Percentiles rank a stretch among this genome's conserved stretches.
Evolutionary conservation across 495 filamentous ascomycete species (phyloP).

Genomic region (Lophiotrema nucula): DNA sequence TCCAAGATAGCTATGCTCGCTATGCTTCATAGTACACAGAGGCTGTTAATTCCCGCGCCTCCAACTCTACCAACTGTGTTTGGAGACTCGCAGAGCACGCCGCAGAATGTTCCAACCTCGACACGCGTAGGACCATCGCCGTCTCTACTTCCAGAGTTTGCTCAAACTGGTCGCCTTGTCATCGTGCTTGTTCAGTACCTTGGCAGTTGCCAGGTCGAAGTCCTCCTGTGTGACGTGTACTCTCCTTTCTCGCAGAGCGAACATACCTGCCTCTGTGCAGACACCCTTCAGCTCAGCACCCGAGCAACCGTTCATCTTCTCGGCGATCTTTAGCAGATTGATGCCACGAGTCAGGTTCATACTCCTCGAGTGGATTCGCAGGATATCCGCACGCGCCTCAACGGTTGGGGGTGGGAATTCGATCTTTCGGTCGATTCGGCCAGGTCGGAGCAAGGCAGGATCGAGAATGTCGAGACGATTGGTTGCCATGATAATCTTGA

Average conservation of each 20-base stretch:
- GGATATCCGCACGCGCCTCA: slow-evolving; percentile 94
- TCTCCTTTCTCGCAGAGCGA: slow-evolving; percentile 86
- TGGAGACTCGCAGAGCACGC: no score
- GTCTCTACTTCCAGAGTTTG: slow-evolving; percentile 95
- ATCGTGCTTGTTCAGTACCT: slow-evolving; percentile 99
- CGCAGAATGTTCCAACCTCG: no score
- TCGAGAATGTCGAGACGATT: slow-evolving; percentile 97
- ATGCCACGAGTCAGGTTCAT: slow-evolving; percentile 99
- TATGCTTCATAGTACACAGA: no score
- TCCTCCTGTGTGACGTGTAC: slow-evolving; percentile 99
- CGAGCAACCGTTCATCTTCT: slow-evolving; percentile 99
- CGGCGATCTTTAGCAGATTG: slow-evolving; percentile 96
- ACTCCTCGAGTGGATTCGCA: slow-evolving; percentile 91
- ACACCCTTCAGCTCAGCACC: slow-evolving; percentile 97
- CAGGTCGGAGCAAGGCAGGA: slow-evolving; percentile 87
- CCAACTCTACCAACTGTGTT: no score
- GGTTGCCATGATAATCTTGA: slow-evolving; percentile 99
- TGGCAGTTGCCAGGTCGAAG: slow-evolving; percentile 97
- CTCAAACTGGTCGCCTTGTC: slow-evolving; percentile 91
- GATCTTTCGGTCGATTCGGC: slow-evolving; percentile 98
- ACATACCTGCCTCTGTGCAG: slow-evolving; percentile 97
- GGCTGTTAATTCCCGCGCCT: no score
- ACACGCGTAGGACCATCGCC: no score
- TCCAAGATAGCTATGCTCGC: not conserved
- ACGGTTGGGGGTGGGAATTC: slow-evolving; percentile 98